These are phyloP conservation scores for Fagopyrum tataricum DNA, from an alignment of 148 eudicot genomes.

Conservation along the genomic window DNA sequence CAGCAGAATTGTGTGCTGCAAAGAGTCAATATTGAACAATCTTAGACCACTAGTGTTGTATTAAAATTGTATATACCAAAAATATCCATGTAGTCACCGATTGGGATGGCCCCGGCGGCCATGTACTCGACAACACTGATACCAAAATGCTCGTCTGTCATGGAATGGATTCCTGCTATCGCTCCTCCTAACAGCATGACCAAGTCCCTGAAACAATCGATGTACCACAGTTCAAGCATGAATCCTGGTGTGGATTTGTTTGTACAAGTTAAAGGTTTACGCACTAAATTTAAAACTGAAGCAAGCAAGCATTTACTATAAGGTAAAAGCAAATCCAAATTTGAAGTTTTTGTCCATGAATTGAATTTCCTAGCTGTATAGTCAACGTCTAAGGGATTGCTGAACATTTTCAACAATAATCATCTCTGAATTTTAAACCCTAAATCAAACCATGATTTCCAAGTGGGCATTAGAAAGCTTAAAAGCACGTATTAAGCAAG, in stretches of 20 bases:
- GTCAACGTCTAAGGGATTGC: no score
- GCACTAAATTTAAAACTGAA: not conserved
- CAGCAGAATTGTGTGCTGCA: conserved; percentile 96
- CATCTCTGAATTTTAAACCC: no score
- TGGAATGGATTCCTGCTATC: conserved; percentile 77
- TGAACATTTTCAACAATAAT: no score
- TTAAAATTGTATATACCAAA: not conserved
- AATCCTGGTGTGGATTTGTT: not conserved
- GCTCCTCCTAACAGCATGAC: conserved; percentile 77
- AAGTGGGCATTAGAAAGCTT: no score
- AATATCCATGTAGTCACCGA: conserved; percentile 38
- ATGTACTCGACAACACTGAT: conserved; percentile 91
- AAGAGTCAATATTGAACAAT: not conserved
- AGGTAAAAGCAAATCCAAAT: no score
- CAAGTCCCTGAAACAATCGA: conserved; percentile 48
- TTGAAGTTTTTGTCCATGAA: no score
- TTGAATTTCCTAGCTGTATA: no score
- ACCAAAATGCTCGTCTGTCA: conserved; percentile 97
- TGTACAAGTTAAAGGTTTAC: not conserved
- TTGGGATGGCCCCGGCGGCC: conserved; percentile 98
- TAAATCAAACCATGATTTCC: no score
- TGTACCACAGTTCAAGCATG: not conserved
- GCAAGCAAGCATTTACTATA: no score
- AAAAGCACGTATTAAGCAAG: no score
- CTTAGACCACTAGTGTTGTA: no score